A percentile compares a stretch with the other conserved stretches of the same genome.
Conservation (phyloP, 164 flowering plant genomes). For the Saururus chinensis region DNA sequence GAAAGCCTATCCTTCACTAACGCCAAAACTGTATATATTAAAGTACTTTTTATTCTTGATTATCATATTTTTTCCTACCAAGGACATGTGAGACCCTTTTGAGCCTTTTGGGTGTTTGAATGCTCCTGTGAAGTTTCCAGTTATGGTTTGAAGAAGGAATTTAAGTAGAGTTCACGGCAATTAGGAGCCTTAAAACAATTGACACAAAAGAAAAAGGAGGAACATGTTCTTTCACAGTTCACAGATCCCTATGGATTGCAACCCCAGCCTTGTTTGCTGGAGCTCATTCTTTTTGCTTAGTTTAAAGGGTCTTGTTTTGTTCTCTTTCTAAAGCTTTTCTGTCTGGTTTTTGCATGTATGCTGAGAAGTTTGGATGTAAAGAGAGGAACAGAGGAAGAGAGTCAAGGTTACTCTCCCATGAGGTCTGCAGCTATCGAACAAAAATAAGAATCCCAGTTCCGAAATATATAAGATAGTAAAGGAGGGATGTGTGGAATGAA, state of each 20-base stretch:
- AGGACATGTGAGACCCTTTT: neutral
- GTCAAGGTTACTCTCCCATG: constrained; percentile 11
- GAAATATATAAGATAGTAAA: constrained; percentile 10
- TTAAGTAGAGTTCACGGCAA: constrained; percentile 5
- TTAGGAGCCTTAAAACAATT: constrained; percentile 19
- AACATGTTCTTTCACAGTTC: constrained; percentile 41
- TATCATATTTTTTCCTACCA: neutral
- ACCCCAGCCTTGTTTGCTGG: constrained; percentile 38
- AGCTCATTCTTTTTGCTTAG: constrained; percentile 67
- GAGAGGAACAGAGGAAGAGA: constrained; percentile 7
- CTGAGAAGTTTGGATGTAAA: neutral
- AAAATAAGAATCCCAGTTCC: constrained; percentile 14
- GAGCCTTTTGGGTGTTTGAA: constrained; percentile 1
- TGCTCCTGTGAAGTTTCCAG: constrained; percentile 3
- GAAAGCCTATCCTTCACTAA: neutral
- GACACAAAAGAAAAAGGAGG: constrained; percentile 5
- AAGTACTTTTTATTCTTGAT: neutral
- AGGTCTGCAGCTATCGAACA: constrained; percentile 33
- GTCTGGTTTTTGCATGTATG: constrained; percentile 6
- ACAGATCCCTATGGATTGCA: constrained; percentile 80
- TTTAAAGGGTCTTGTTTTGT: constrained; percentile 42
- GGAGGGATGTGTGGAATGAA: constrained; percentile 1
- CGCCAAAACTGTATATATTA: too few species aligned
- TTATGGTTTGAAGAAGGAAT: neutral
- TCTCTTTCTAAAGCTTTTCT: constrained; percentile 20